Percentiles rank a stretch among this genome's conserved stretches.
Conservation (phyloP, 352 stramenopile genomes). For the Elongisporangium undulatum region DNA sequence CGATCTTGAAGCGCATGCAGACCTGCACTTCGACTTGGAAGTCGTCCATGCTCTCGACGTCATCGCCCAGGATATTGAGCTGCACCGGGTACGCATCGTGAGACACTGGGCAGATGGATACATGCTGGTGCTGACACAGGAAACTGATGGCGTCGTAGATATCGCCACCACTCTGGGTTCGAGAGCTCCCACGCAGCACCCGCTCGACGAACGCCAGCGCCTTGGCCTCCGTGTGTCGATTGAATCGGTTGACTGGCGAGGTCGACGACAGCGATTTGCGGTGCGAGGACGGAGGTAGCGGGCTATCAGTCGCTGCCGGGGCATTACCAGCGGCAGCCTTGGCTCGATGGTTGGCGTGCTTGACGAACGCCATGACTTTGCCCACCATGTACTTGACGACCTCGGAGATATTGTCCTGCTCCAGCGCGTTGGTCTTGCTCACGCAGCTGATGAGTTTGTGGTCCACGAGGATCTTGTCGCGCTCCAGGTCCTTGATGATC, state of each 20-base stretch:
- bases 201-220: constrained; percentile 68
- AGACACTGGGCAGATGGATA: constrained; percentile 66
- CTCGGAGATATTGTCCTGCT: constrained; percentile 41
- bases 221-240: constrained; percentile 38
- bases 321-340: constrained; percentile 2
- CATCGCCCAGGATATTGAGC: constrained; percentile 32
- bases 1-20: constrained; percentile 72
- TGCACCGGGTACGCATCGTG: constrained; percentile 57
- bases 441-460: constrained; percentile 29
- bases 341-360: constrained; percentile 5
- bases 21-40: constrained; percentile 63
- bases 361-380: constrained; percentile 39
- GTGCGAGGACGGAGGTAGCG: neutral
- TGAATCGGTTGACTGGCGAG: constrained; percentile 29
- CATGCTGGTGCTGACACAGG: constrained; percentile 49
- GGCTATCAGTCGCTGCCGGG: neutral
- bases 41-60: neutral
- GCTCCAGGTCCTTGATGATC: constrained; percentile 74
- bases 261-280: neutral
- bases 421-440: constrained; percentile 8
- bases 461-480: constrained; percentile 61
- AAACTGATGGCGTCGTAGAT: constrained; percentile 82
- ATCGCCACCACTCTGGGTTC: constrained; percentile 72
- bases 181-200: constrained; percentile 56
- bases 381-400: constrained; percentile 59